Base-by-base conservation (phyloP, 164 flowering plant species). In the Pachysandra terminalis region DNA sequence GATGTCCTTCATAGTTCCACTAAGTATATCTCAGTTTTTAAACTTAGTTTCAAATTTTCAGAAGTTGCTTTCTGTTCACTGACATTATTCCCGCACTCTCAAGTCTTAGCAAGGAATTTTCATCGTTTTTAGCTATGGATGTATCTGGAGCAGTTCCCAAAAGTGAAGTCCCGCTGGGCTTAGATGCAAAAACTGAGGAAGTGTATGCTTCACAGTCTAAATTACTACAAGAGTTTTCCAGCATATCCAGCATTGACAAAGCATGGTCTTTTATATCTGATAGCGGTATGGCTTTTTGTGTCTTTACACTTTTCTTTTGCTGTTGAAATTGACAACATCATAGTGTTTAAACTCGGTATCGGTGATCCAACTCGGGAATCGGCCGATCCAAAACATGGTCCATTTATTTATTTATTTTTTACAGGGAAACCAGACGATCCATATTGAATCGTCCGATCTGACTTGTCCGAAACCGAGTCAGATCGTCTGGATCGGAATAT, bases 221-320 rank as follows among this genome's bases (percentile, higher is more conserved):
- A 76, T 73, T 84, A 61, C 91, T 90, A 69, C 78, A 74, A 79
- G 90, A 95, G 57, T 95, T 91, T 72, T 61, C 76, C 49, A 78
- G 70, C 24, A 80, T 94, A 73, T 71, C 90, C 71, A 88, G 60
- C 78, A 80, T 90, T 70, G 86, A 91, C 65, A 90, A 84, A 76
- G 96, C 93, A 24, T 95, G 97, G 97, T 68, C 78, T 71, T 84
- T 90, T 66, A 79, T 83, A 54, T 84, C 93, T 28, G 80, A 75
- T 13, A 67, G 16, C 58, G 93, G 97, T 91, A 85, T 68, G 75
- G 2, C 13, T 67, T 58, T 23, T n/a, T 45, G 15, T 27, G 28
- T 54, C 21, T 49, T 22, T 56, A 1, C 37, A 54, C 9, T n/a
- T 21, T 21, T 40, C 5, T 9, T 24, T 26, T 53, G 17, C 41